Evolutionary conservation across 805 yeast genomes (phyloP).

Genomic region (Wickerhamiella occidentalis): DNA sequence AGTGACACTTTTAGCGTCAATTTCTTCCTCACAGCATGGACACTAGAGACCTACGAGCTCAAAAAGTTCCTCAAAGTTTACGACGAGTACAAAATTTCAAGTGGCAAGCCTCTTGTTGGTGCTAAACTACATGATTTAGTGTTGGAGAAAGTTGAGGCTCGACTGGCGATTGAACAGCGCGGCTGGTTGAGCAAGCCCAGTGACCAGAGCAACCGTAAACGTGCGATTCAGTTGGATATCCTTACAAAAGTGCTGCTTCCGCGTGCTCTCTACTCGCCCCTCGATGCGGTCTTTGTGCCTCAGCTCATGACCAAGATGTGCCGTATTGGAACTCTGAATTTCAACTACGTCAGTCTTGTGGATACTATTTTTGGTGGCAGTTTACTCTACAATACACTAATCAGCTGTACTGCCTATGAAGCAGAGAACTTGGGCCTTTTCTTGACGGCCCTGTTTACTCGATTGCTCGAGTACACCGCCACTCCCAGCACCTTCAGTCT

Average conservation of each 20-base stretch:
- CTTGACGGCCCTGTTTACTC: conserved; percentile 23
- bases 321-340: conserved; percentile 29
- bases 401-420: conserved; percentile 60
- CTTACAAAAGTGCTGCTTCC: conserved; percentile 62
- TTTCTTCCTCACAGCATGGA: conserved; percentile 61
- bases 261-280: conserved; percentile 62
- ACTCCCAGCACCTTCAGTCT: neutral
- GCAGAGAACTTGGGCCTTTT: conserved; percentile 76
- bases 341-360: conserved; percentile 32
- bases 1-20: conserved; percentile 17
- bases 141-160: neutral
- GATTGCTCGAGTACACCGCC: neutral
- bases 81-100: neutral
- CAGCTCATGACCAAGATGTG: conserved; percentile 47
- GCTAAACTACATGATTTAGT: neutral
- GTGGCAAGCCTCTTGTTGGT: neutral
- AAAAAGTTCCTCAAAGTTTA: neutral
- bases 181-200: conserved; percentile 1
- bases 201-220: neutral
- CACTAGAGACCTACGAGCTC: conserved; percentile 56
- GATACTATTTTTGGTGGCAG: conserved; percentile 38
- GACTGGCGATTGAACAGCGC: neutral
- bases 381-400: conserved; percentile 46
- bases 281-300: conserved; percentile 65
- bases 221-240: conserved; percentile 26